phyloP scores from a whole-genome alignment of 2,329 filamentous ascomycete genomes.

The Rachicladosporium sp. region DNA sequence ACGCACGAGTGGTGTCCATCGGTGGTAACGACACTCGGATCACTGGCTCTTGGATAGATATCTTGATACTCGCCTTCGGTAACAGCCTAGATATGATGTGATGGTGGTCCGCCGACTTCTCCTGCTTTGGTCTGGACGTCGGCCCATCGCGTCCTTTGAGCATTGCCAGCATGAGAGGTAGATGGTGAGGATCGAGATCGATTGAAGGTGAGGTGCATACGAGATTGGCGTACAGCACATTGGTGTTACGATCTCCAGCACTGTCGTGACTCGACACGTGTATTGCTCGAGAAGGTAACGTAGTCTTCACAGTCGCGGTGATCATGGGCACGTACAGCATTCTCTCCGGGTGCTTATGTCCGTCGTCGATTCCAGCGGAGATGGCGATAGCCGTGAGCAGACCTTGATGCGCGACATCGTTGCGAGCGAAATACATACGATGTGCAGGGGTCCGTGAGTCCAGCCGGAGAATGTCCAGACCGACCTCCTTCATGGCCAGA shows the following conservation, averaged over 20 bases:
- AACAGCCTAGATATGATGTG: slow-evolving; percentile 77
- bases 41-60: slow-evolving; percentile 94
- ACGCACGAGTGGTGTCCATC: slow-evolving; percentile 42
- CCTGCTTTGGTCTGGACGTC: neutral
- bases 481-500: slow-evolving; percentile 90
- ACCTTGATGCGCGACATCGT: slow-evolving; percentile 90
- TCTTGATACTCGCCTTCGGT: slow-evolving; percentile 86
- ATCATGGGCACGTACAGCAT: slow-evolving; percentile 94
- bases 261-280: slow-evolving; percentile 59
- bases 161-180: slow-evolving; percentile 72
- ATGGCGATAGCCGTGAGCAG: slow-evolving; percentile 85
- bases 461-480: slow-evolving; percentile 79
- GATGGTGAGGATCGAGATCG: slow-evolving; percentile 81
- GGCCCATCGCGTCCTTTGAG: slow-evolving; percentile 35
- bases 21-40: slow-evolving; percentile 78
- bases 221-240: slow-evolving; percentile 91
- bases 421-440: slow-evolving; percentile 92
- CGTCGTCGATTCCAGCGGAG: slow-evolving; percentile 81
- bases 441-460: slow-evolving; percentile 89
- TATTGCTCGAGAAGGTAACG: slow-evolving; percentile 85
- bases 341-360: slow-evolving; percentile 72
- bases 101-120: slow-evolving; percentile 31
- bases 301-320: slow-evolving; percentile 88
- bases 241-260: slow-evolving; percentile 74
- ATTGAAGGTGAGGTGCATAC: slow-evolving; percentile 92